Evolutionary conservation across 192 early-diverging fungal genomes (phyloP).

Genomic region (Podila horticola): DNA sequence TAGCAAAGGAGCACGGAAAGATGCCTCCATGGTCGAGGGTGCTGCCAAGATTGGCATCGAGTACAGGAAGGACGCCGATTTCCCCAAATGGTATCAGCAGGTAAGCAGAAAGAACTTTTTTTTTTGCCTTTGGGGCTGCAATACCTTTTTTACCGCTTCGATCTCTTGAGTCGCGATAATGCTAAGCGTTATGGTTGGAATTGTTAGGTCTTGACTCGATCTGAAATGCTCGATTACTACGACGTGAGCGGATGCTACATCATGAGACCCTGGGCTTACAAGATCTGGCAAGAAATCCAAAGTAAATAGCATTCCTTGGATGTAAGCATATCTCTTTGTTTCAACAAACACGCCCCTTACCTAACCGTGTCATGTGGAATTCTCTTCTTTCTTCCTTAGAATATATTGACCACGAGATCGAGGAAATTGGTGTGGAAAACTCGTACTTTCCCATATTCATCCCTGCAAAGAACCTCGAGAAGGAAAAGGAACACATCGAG

Average conservation of each 20-base stretch:
- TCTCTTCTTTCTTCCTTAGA: conserved; percentile 46
- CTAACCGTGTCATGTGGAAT: background rate
- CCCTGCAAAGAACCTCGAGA: conserved; percentile 83
- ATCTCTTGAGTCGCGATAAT: background rate
- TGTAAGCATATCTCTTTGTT: background rate
- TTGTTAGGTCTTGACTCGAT: conserved; percentile 77
- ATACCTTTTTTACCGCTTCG: background rate
- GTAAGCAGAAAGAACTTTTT: conserved; percentile 38
- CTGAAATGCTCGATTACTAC: conserved; percentile 99
- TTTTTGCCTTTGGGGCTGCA: too few relatives aligned
- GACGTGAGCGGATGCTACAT: conserved; percentile 99
- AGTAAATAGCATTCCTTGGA: conserved; percentile 52
- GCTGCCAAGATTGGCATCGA: conserved; percentile 86
- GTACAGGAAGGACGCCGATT: conserved; percentile 89
- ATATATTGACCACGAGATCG: conserved; percentile 92
- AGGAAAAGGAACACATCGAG: conserved; percentile 99
- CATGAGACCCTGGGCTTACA: conserved; percentile 93
- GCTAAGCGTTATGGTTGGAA: background rate
- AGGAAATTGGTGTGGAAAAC: conserved; percentile 93
- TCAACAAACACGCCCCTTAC: too few relatives aligned
- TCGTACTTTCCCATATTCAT: conserved; percentile 99
- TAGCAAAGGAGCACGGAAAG: conserved; percentile 12
- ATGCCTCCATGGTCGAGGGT: conserved; percentile 45
- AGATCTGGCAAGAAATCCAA: conserved; percentile 97
- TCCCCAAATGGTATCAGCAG: conserved; percentile 93